Evolutionary conservation across 176 grass and related monocot genomes (phyloP).

Genomic region (Canna indica): DNA sequence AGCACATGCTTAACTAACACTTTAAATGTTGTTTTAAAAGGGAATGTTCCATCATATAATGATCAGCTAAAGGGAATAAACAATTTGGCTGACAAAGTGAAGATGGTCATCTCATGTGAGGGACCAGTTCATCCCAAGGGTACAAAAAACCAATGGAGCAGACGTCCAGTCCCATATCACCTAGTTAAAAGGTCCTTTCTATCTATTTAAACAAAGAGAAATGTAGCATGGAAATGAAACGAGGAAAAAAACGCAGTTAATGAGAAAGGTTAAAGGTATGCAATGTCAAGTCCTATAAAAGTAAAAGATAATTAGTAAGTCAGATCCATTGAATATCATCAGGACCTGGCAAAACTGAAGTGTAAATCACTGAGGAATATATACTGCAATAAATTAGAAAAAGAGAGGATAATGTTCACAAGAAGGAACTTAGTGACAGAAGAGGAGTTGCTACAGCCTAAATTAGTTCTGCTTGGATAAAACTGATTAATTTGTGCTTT

Average conservation of each 20-base stretch:
- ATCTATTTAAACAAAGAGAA: background rate
- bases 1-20: background rate
- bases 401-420: background rate
- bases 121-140: conserved; percentile 4
- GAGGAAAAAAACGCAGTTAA: too few relatives aligned
- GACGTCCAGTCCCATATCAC: background rate
- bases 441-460: background rate
- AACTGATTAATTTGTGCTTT: background rate
- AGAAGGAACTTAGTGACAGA: background rate
- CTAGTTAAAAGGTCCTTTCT: background rate
- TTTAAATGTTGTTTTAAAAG: background rate
- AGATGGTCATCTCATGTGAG: background rate
- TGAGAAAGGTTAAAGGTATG: too few relatives aligned
- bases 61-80: background rate
- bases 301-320: background rate
- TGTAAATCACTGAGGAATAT: background rate
- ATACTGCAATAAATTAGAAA: background rate
- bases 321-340: too few relatives aligned
- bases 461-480: background rate
- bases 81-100: conserved; percentile 3
- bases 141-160: background rate
- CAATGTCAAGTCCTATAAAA: background rate
- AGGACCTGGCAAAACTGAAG: background rate
- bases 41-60: conserved; percentile 2
- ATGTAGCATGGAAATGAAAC: background rate